Percentiles rank a stretch among this genome's conserved stretches.
Evolutionary conservation across 1,139 yeast genomes (phyloP).

Genomic region (Taiozyma sp.): DNA sequence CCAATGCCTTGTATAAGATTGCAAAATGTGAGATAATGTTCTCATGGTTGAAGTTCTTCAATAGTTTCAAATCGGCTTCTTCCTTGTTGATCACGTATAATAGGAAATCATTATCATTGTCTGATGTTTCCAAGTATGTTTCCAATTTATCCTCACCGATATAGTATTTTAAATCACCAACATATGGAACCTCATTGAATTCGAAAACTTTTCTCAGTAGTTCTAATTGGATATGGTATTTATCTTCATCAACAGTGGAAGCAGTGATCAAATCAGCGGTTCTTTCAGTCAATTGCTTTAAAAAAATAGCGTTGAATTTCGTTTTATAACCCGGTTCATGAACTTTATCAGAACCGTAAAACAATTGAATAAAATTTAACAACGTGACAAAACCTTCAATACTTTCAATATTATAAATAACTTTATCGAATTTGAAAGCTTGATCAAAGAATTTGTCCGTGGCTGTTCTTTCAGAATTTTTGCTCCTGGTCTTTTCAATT

Average conservation of each 20-base stretch:
- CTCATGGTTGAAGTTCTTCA: not conserved
- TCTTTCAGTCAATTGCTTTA: slow-evolving; percentile 58
- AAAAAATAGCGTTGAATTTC: slow-evolving; percentile 47
- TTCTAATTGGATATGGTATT: slow-evolving; percentile 27
- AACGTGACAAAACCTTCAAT: slow-evolving; percentile 21
- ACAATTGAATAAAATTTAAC: slow-evolving; percentile 31
- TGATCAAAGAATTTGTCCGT: slow-evolving; percentile 11
- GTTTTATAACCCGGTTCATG: slow-evolving; percentile 7
- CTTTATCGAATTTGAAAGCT: slow-evolving; percentile 22
- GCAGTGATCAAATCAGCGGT: slow-evolving; percentile 68
- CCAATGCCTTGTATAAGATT: slow-evolving; percentile 6
- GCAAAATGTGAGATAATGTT: slow-evolving; percentile 8
- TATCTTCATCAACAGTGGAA: slow-evolving; percentile 37
- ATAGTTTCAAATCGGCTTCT: slow-evolving; percentile 5
- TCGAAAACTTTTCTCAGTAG: slow-evolving; percentile 20
- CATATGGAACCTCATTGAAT: slow-evolving; percentile 21
- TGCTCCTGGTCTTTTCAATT: slow-evolving; percentile 15
- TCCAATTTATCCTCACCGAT: slow-evolving; percentile 16
- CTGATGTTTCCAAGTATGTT: slow-evolving; percentile 17
- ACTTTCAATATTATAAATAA: slow-evolving; percentile 24
- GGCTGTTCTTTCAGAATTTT: slow-evolving; percentile 9
- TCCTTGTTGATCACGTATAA: slow-evolving; percentile 15
- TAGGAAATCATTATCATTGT: slow-evolving; percentile 14
- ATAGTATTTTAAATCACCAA: slow-evolving; percentile 20
- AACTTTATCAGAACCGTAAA: slow-evolving; percentile 22